Base-by-base conservation (phyloP, 495 filamentous ascomycete genomes). In the Lepidopterella palustris region DNA sequence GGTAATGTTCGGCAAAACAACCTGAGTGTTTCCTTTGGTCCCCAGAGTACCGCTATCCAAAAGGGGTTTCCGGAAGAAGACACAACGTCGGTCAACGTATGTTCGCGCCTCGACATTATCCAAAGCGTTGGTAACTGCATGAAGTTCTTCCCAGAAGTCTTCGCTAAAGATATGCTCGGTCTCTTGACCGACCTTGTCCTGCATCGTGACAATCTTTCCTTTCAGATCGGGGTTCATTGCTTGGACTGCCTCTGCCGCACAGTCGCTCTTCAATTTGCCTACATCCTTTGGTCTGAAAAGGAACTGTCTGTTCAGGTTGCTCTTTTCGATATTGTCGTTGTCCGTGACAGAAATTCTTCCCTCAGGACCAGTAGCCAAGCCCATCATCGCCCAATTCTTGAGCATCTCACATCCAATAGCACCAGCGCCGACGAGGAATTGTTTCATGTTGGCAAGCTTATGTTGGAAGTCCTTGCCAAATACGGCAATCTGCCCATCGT, bases 371-470 rank as follows among this genome's bases (percentile, higher is more conserved):
- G 88, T 88, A 40, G 86, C 92, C 51, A 99, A 78, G 60, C 95
- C 95, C 66, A 97, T 95, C 91, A 97, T 92, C 25, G 95, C 93
- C 93, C 95, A 99, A 72, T 97, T 97, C 82, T 99, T 99, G 56
- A 99, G 78, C 82, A 97, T 99, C 70, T 99, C 95, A 69, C 95
- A 99, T 29, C 95, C 95, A 71, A 99, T 99, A 58, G 95, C 95
- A 60, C 95, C 95, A 24, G 95, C 89, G 60, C 95, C 95, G 52
- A 99, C 95, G 23, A 99, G 80, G 79, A 99, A 99, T 67, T 96
- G 80, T 50, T 83, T 92, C 40, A 89, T 72, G 67, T 97, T 95
- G 53, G 86, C 79, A 64, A 99, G 78, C 78, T 95, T 97, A 35
- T 96, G 88, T 70, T 97, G 95, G 75, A 84, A 97, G 49, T 96